These are phyloP conservation scores for Paracorniculantispora psalliotae DNA, from an alignment of 2,329 filamentous ascomycete species.

Conservation along the genomic window DNA sequence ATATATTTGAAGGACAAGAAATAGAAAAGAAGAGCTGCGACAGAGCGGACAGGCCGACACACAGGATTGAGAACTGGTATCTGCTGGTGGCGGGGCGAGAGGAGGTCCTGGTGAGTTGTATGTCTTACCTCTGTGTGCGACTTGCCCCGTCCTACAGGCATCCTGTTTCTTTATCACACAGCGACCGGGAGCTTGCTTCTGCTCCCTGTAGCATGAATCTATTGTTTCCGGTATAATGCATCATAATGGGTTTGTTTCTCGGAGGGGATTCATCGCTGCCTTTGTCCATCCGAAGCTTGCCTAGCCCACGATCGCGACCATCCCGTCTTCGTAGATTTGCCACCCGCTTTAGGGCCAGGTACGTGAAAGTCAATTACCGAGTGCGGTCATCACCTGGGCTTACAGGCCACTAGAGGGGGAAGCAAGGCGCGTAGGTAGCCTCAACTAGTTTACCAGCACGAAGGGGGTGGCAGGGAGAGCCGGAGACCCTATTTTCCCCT, in stretches of 20 bases:
- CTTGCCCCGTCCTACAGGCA: not conserved
- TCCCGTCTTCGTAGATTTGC: not conserved
- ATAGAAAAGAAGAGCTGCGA: not conserved
- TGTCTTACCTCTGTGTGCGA: slow-evolving; percentile 7
- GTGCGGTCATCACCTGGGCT: not conserved
- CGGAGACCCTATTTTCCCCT: not conserved
- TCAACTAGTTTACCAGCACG: not conserved
- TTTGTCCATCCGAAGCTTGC: not conserved
- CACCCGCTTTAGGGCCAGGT: not conserved
- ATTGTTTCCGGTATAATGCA: slow-evolving; percentile 1
- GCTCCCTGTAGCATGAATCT: too few species aligned
- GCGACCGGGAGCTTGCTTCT: not conserved
- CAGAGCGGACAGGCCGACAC: not conserved
- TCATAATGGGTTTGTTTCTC: not conserved
- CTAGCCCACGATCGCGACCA: not conserved
- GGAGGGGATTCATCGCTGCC: not conserved
- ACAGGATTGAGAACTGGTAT: not conserved
- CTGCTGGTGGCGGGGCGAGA: not conserved
- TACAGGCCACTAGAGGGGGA: not conserved
- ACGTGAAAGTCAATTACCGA: not conserved
- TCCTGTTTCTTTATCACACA: not conserved
- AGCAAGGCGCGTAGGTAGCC: not conserved
- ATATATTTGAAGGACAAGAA: not conserved
- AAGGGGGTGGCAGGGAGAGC: not conserved
- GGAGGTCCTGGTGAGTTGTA: not conserved